These are phyloP conservation scores for Sarocladiaceae sp. DNA, from an alignment of 2,329 filamentous ascomycete genomes.

Conservation along the genomic window DNA sequence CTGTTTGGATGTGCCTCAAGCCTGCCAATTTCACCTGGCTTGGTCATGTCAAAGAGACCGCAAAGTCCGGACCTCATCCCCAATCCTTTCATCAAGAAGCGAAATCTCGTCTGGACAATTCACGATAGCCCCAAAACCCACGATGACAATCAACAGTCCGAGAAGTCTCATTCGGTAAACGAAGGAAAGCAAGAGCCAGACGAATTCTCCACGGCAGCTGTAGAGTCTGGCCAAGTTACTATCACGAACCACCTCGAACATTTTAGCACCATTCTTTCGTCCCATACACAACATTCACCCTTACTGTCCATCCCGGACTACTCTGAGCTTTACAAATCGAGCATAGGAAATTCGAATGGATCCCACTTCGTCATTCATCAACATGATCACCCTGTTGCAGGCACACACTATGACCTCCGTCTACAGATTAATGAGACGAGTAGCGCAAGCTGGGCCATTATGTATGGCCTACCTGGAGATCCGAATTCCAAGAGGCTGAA, in stretches of 20 bases:
- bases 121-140: not conserved
- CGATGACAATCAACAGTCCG: slow-evolving; percentile 9
- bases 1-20: too few relatives aligned
- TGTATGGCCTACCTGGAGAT: slow-evolving; percentile 59
- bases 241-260: slow-evolving; percentile 34
- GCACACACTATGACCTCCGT: slow-evolving; percentile 65
- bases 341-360: slow-evolving; percentile 26
- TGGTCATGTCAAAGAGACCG: slow-evolving; percentile 23
- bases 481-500: slow-evolving; percentile 50
- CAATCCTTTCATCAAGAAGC: slow-evolving; percentile 44
- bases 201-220: slow-evolving; percentile 23
- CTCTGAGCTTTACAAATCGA: slow-evolving; percentile 30
- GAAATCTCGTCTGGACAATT: slow-evolving; percentile 39
- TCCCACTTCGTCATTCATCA: slow-evolving; percentile 68
- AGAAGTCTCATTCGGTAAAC: not conserved
- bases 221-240: slow-evolving; percentile 34
- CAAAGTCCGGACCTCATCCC: slow-evolving; percentile 30
- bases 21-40: too few relatives aligned
- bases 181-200: not conserved
- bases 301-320: slow-evolving; percentile 31
- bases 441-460: slow-evolving; percentile 60
- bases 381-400: slow-evolving; percentile 67
- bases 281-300: slow-evolving; percentile 19
- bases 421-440: slow-evolving; percentile 66
- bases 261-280: slow-evolving; percentile 30